These are phyloP conservation scores for Phytophthora colocasiae DNA, from an alignment of 352 stramenopile genomes.

Conservation along the genomic window DNA sequence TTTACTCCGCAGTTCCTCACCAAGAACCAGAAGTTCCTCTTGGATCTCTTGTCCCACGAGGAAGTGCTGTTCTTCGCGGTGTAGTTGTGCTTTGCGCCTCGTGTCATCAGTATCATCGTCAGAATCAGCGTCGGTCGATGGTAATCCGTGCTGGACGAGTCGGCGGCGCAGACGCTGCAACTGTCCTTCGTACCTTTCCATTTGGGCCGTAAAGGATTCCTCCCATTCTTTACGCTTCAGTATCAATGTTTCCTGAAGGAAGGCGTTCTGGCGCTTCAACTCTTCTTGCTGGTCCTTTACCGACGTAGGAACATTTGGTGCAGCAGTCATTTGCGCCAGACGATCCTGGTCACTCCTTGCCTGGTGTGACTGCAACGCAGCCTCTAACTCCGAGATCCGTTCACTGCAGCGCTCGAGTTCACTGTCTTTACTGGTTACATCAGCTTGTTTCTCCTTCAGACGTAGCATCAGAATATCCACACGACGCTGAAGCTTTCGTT, in stretches of 20 bases:
- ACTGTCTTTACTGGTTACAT: conserved; percentile 48
- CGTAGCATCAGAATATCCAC: conserved; percentile 68
- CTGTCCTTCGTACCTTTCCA: conserved; percentile 64
- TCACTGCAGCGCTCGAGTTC: conserved; percentile 52
- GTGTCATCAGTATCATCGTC: conserved; percentile 16
- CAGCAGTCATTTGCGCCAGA: conserved; percentile 8
- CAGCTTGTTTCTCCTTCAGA: conserved; percentile 75
- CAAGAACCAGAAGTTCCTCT: conserved; percentile 51
- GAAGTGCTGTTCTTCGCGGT: conserved; percentile 60
- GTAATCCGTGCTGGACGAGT: conserved; percentile 44
- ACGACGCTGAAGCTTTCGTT: conserved; percentile 76
- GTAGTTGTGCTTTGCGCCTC: conserved; percentile 26
- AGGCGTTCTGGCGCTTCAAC: conserved; percentile 59
- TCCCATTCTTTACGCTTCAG: conserved; percentile 80
- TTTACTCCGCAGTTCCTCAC: conserved; percentile 55
- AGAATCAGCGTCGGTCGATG: conserved; percentile 14
- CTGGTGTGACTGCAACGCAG: conserved; percentile 39
- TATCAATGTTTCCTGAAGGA: conserved; percentile 63
- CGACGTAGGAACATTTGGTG: not conserved
- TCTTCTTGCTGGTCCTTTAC: conserved; percentile 45
- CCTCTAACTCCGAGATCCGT: conserved; percentile 43
- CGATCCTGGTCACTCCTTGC: conserved; percentile 30
- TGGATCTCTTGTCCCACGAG: conserved; percentile 50
- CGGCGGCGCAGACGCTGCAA: conserved; percentile 54
- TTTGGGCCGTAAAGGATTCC: conserved; percentile 48